A percentile compares a stretch with the other conserved stretches of the same genome.
Conservation (phyloP, 2,329 filamentous ascomycete genomes). For the Epicoccum nigrum region DNA sequence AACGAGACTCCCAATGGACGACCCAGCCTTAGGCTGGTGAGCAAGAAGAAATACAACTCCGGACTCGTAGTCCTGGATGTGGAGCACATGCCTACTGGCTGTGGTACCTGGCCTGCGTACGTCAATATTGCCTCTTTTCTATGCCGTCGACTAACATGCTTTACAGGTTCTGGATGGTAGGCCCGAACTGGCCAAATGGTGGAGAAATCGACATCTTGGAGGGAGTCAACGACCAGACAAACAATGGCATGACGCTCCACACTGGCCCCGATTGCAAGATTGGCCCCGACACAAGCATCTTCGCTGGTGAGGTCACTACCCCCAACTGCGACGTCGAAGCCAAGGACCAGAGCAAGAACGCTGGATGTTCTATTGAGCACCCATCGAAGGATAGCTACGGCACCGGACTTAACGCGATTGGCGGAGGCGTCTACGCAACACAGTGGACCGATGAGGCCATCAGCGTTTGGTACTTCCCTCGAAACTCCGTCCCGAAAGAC, state of each 20-base stretch:
- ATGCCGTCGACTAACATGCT: conserved; percentile 16
- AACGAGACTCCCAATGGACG: conserved; percentile 49
- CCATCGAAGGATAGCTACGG: conserved; percentile 55
- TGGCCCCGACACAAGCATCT: conserved; percentile 46
- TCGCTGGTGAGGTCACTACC: conserved; percentile 57
- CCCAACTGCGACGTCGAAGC: conserved; percentile 57
- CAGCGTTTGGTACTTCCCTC: conserved; percentile 81
- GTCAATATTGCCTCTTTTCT: conserved; percentile 2
- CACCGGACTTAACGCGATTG: conserved; percentile 57
- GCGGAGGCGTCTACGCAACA: conserved; percentile 55
- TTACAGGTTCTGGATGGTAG: conserved; percentile 41
- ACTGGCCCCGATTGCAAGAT: conserved; percentile 54
- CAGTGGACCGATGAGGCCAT: conserved; percentile 75
- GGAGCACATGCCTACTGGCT: conserved; percentile 58
- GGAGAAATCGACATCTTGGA: conserved; percentile 60
- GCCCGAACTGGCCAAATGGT: conserved; percentile 40
- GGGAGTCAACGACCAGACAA: conserved; percentile 51
- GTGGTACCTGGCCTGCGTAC: conserved; percentile 59
- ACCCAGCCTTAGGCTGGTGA: conserved; percentile 55
- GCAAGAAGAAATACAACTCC: conserved; percentile 54
- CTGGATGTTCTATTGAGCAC: conserved; percentile 53
- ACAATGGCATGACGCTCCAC: conserved; percentile 57
- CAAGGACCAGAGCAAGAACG: conserved; percentile 47
- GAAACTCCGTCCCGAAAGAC: conserved; percentile 68
- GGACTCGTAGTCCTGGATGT: conserved; percentile 59